Base-by-base conservation (phyloP, 257 asterid genomes). In the Salvia rosmarinus region DNA sequence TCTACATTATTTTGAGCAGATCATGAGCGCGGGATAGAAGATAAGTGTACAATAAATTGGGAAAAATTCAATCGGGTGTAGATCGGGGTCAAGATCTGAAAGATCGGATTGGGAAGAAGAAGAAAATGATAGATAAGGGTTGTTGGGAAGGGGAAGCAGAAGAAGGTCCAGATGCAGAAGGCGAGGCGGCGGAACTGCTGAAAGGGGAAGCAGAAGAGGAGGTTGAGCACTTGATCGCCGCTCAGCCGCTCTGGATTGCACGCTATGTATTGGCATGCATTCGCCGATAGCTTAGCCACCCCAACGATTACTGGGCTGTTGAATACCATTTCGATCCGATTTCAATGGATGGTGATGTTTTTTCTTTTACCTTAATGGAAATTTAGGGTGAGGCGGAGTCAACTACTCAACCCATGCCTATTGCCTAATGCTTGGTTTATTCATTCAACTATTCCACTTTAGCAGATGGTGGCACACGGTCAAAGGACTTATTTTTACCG, bases 231-330 rank as follows among this genome's bases (percentile, higher is more conserved):
- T 71, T 88, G 88, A 50, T 92, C 89, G 81, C 79, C 73, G 83
- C 86, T 84, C 51, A 92, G 81, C 54, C 84, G 81, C 78, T 90
- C 96, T 0, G 96, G 89, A 44, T 90, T 90, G 85, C 96, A 92
- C 3, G 95, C 94, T 63, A 92, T 67, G 91, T 85, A 88, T 75
- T 92, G 98, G 58, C 85, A 92, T 2, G 79, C 82, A 12, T 85
- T 68, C 2, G 96, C 96, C 56, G 98, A 90, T 8, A 85, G 61
- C 79, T 76, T 84, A 0, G 95, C 96, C 69, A 90, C 96, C 35
- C 79, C 82, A 40, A 78, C 88, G 74, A 90, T 79, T 23, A 85
- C 43, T 4, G 77, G 76, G 85, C 89, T 84, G 83, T 80, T 92
- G 72, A 90, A 83, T 67, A 90, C 98, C 96, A 92, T 92, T 63